A percentile compares a stretch with the other conserved stretches of the same genome.
Evolutionary conservation across 257 asterid genomes (phyloP).

Genomic region (Solanum habrochaites): DNA sequence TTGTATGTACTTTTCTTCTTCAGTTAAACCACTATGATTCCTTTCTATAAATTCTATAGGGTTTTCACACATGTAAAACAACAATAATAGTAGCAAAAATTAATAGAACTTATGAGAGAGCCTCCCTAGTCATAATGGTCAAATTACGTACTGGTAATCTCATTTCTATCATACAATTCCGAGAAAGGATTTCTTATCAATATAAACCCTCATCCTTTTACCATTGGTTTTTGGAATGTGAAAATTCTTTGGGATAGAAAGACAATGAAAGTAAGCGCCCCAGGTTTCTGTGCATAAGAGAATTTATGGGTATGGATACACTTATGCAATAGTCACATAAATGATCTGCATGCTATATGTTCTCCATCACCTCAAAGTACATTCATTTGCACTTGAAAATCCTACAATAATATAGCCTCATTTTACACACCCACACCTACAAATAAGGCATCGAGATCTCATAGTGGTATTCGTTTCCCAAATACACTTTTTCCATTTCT

Average conservation of each 20-base stretch:
- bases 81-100: no score
- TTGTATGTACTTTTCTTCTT: no score
- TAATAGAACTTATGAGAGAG: neutral
- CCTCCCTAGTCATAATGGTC: neutral
- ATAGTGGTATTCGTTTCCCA: neutral
- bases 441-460: neutral
- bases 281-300: no score
- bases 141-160: neutral
- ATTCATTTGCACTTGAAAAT: neutral
- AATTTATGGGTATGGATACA: neutral
- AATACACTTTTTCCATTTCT: neutral
- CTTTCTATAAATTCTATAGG: no score
- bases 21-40: no score
- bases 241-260: neutral
- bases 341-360: constrained; percentile 8
- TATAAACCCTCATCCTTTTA: neutral
- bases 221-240: neutral
- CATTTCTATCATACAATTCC: neutral
- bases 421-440: neutral
- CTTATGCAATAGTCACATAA: neutral
- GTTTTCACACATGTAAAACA: neutral
- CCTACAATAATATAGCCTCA: constrained; percentile 8
- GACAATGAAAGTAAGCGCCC: neutral
- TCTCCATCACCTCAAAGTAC: neutral
- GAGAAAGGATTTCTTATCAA: neutral